Conservation (phyloP, 352 stramenopile species). For the Pythium volutum region DNA sequence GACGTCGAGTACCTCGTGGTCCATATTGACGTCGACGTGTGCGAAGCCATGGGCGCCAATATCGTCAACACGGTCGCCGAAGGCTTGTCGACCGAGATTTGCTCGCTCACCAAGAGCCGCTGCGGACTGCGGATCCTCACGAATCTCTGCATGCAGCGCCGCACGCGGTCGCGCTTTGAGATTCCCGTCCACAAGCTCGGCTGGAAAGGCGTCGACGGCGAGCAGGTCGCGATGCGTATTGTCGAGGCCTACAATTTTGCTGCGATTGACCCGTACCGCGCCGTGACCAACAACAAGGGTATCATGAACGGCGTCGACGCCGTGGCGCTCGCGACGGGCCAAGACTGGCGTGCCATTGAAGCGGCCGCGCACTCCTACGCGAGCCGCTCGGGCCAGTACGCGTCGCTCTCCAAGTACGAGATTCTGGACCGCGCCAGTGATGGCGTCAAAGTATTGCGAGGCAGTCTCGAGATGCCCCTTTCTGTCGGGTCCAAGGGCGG, state of each 20-base stretch:
- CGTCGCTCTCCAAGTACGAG: slow-evolving; percentile 78
- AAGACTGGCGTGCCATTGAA: slow-evolving; percentile 86
- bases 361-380: slow-evolving; percentile 80
- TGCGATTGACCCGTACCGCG: slow-evolving; percentile 74
- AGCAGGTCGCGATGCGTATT: slow-evolving; percentile 71
- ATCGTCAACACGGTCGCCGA: slow-evolving; percentile 88
- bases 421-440: slow-evolving; percentile 28
- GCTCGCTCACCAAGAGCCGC: slow-evolving; percentile 52
- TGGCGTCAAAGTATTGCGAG: slow-evolving; percentile 53
- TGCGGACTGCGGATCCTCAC: slow-evolving; percentile 84
- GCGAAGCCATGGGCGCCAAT: slow-evolving; percentile 88
- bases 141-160: slow-evolving; percentile 86
- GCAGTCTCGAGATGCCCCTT: slow-evolving; percentile 75
- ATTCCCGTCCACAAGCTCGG: slow-evolving; percentile 73
- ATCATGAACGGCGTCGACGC: slow-evolving; percentile 89
- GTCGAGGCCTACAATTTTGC: slow-evolving; percentile 87
- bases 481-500: slow-evolving; percentile 81
- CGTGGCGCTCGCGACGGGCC: slow-evolving; percentile 74
- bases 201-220: slow-evolving; percentile 77
- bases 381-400: slow-evolving; percentile 73
- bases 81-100: slow-evolving; percentile 71
- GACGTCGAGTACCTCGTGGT: slow-evolving; percentile 60
- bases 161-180: slow-evolving; percentile 60
- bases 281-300: slow-evolving; percentile 89
- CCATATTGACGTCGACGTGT: slow-evolving; percentile 87